Conservation (phyloP, 176 grass and related monocot species). For the Juncus effusus region DNA sequence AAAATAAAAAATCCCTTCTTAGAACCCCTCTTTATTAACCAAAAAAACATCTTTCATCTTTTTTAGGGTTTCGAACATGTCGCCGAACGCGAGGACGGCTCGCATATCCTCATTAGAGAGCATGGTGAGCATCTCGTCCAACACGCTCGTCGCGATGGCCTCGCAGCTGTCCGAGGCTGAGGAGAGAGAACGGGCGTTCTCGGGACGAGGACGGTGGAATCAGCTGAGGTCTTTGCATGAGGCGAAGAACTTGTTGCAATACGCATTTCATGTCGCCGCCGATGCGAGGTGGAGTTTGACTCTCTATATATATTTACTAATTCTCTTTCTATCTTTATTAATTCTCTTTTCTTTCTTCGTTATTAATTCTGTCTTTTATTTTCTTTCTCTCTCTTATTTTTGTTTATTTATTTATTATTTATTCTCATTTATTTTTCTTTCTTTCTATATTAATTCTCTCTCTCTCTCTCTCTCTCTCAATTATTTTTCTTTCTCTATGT, state of each 20-base stretch:
- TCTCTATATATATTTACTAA: no score
- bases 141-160: slow-evolving; percentile 89
- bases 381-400: background rate
- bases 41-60: slow-evolving; percentile 4
- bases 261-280: slow-evolving; percentile 66
- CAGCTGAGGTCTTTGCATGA: slow-evolving; percentile 85
- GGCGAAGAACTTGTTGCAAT: slow-evolving; percentile 91
- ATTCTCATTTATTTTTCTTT: no score
- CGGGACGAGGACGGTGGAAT: slow-evolving; percentile 79
- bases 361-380: background rate
- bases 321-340: background rate
- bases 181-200: slow-evolving; percentile 93
- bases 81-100: slow-evolving; percentile 75
- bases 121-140: slow-evolving; percentile 96
- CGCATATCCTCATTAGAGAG: slow-evolving; percentile 90
- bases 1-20: no score
- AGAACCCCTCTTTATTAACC: no score
- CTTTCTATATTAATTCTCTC: no score
- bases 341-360: background rate
- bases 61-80: slow-evolving; percentile 63
- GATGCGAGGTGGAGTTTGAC: slow-evolving; percentile 62
- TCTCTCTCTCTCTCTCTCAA: no score
- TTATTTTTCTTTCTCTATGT: background rate
- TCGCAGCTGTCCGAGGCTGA: slow-evolving; percentile 96
- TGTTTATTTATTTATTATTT: background rate